Base-by-base conservation (phyloP, 2,329 filamentous ascomycete species). In the Sarocladium brachiariae region DNA sequence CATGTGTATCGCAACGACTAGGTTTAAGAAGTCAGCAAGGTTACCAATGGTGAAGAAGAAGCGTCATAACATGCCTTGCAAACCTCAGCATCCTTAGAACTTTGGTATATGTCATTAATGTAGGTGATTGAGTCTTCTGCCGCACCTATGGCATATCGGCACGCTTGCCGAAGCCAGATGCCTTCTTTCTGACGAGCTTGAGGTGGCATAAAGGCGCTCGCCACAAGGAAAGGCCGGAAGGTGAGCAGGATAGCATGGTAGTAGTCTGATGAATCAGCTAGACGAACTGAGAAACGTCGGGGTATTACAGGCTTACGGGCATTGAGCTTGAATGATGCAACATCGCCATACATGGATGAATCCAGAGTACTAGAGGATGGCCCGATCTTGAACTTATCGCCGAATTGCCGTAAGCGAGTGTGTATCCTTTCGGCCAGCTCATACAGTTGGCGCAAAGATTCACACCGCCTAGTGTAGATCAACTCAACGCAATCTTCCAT, bases 241-340 rank as follows among this genome's bases (percentile, higher is more conserved):
- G 39, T 45, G 39, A 45, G 39, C 7, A 45, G 39, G 24, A 45
- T 45, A 11, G 21, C 39, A n/a, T 45, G 39, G n/a, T 45, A 45
- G n/a, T 19, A 45, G 39, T 45, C 39, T 45, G 23, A 7, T n/a
- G 4, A 3, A n/a, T 45, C 24, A 45, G 21, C n/a, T 4, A 13
- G 7, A 8, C 10, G n/a, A 8, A 8, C 7, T 3, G 13, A 13
- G 6, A n/a, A 27, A 10, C n/a, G 8, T 7, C 21, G 10, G 13
- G 21, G 13, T 9, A 4, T 7, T 14, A 23, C n/a, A 45, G 21
- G 27, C 39, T 45, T 27, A 45, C 39, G 39, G 8, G 24, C 39
- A 19, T 45, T 45, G 4, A 45, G 39, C n/a, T 45, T 19, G n/a
- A 45, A 45, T 11, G 23, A 27, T n/a, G 19, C 19, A 8, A 45